Evolutionary conservation across 164 flowering plant species (phyloP).

Genomic region (Echeveria elegans): DNA sequence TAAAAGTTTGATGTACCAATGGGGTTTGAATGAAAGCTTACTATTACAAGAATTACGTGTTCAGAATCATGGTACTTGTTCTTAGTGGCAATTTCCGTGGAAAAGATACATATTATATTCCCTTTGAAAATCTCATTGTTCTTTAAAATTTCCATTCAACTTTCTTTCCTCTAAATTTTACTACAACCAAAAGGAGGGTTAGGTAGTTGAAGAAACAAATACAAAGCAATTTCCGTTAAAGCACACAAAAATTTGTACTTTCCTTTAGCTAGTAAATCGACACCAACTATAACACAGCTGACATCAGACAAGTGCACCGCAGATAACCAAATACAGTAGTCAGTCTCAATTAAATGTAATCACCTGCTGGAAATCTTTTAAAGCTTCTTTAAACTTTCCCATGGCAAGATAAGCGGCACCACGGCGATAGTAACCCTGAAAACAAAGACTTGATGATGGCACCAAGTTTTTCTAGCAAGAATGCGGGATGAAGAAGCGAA

Average conservation of each 20-base stretch:
- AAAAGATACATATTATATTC: too few species aligned
- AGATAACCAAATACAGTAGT: neutral
- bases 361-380: conserved; percentile 97
- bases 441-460: neutral
- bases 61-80: too few species aligned
- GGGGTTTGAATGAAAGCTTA: too few species aligned
- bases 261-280: neutral
- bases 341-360: neutral
- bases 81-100: too few species aligned
- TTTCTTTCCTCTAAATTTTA: too few species aligned
- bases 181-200: too few species aligned
- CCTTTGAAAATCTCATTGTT: too few species aligned
- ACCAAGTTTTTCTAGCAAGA: too few species aligned
- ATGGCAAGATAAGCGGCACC: conserved; percentile 95
- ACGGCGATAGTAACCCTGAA: conserved; percentile 88
- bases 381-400: conserved; percentile 98
- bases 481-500: too few species aligned
- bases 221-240: neutral
- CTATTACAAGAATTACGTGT: too few species aligned
- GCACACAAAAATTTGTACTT: neutral
- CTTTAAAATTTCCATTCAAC: too few species aligned
- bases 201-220: neutral
- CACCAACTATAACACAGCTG: neutral
- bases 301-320: neutral
- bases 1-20: too few species aligned